Evolutionary conservation across 2,329 filamentous ascomycete genomes (phyloP), one percentile per base, ranked within the genome.

Genomic region (Blastomyces parvus): DNA sequence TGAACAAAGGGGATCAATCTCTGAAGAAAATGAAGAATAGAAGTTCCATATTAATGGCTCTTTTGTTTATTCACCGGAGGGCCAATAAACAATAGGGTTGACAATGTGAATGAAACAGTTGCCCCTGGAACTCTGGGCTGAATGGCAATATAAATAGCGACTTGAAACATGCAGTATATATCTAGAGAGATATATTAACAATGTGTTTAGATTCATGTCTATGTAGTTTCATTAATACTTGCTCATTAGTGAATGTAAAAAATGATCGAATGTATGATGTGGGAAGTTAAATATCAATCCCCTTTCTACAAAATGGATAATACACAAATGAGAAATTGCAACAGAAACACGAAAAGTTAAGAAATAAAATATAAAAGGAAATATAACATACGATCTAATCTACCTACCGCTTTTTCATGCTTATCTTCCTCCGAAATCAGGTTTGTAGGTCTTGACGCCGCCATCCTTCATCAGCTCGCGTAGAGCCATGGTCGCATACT

Each of bases 401-500:
- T 36, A 50, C 33, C 42, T 17, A 33, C 14, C 33, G n/a, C 4
- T 38, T 40, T 33, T 59, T 30, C 38, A 40, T 22, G 17, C 36
- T 27, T 53, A 53, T 40, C 55, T 58, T 46, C 81, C 79, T 65
- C 80, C 79, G 70, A 83, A 88, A 60, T 87, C 86, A 6, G 86
- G 83, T 74, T 85, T 84, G 69, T 82, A 88, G 8, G 81, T 80
- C 70, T 80, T 79, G 5, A 86, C 79, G 14, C 85, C 86, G 1
- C 86, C 85, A 52, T 76, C 77, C 70, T 86, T 88, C 81, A 90
- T 91, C 66, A 95, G 76, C 76, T 95, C 90, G 61, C 90, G 79
- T 67, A 95, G 73, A 14, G 89, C 88, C 81, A 95, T 90, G 0
- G 90, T 95, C 0, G 90, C 90, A 77, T 95, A 95, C 71, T 90